phyloP scores from a whole-genome alignment of 495 filamentous ascomycete genomes.

The Penicilliopsis zonata region DNA sequence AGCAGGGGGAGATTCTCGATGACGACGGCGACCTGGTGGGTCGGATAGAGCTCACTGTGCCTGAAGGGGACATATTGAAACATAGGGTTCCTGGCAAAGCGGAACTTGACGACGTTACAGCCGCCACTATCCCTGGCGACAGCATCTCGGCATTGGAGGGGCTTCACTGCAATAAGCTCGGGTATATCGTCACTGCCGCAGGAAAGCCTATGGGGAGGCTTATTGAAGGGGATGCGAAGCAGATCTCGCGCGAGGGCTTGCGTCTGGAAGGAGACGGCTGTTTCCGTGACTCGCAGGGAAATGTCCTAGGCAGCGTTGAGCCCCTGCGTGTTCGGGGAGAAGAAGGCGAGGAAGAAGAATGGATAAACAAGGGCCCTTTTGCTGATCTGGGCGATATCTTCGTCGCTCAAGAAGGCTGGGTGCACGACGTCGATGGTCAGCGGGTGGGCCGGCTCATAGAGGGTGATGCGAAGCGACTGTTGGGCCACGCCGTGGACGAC shows the following conservation, averaged over 20 bases:
- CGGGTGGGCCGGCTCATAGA: conserved; percentile 46
- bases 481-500: conserved; percentile 49
- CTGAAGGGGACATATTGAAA: conserved; percentile 12
- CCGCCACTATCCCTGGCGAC: conserved; percentile 11
- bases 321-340: conserved; percentile 47
- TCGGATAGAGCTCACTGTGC: conserved; percentile 38
- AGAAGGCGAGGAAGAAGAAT: conserved; percentile 44
- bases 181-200: conserved; percentile 41
- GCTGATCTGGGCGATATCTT: conserved; percentile 52
- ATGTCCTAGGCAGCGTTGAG: conserved; percentile 43
- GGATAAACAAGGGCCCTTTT: conserved; percentile 46
- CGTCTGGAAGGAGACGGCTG: conserved; percentile 49
- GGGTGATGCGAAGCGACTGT: conserved; percentile 51
- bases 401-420: conserved; percentile 44
- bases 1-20: conserved; percentile 46
- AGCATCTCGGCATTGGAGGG: conserved; percentile 49
- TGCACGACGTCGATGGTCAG: conserved; percentile 47
- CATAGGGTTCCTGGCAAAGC: conserved; percentile 9
- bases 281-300: conserved; percentile 48
- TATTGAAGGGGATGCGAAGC: conserved; percentile 47
- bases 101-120: conserved; percentile 12
- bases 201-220: conserved; percentile 47
- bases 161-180: conserved; percentile 47
- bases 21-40: conserved; percentile 53
- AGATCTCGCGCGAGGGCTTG: conserved; percentile 40